Evolutionary conservation across 2,329 filamentous ascomycete species (phyloP).

Genomic region (Fusarium lateritium): DNA sequence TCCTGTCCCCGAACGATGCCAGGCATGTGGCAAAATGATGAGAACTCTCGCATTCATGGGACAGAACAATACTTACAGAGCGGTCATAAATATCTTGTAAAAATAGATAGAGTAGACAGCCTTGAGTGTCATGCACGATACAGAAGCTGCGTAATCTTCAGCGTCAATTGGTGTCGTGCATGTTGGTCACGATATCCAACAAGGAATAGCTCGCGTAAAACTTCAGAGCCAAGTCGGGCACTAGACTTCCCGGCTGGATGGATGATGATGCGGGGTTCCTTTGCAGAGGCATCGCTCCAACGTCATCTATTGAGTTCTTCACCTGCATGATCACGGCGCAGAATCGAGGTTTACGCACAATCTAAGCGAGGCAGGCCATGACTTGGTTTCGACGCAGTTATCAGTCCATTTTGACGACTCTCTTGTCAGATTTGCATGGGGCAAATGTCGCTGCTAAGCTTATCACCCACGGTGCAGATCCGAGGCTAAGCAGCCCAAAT

Average conservation of each 20-base stretch:
- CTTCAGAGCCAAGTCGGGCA: neutral
- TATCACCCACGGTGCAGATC: too few species aligned
- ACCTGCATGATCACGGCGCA: neutral
- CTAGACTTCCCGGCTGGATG: too few species aligned
- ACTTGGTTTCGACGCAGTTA: too few species aligned
- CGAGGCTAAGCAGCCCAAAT: too few species aligned
- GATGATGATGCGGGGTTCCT: slow-evolving; percentile 5
- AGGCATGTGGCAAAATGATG: too few species aligned
- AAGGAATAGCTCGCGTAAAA: slow-evolving; percentile 5
- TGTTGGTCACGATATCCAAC: slow-evolving; percentile 10
- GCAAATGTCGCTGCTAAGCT: neutral
- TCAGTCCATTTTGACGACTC: neutral
- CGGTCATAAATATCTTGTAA: too few species aligned
- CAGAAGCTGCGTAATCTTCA: neutral
- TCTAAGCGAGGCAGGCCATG: neutral
- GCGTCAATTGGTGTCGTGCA: slow-evolving; percentile 8
- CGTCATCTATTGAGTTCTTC: slow-evolving; percentile 1
- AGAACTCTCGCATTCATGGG: too few species aligned
- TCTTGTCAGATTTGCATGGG: neutral
- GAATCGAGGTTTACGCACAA: neutral
- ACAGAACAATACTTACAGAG: too few species aligned
- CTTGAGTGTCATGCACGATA: neutral
- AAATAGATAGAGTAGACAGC: too few species aligned
- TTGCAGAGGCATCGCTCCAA: neutral
- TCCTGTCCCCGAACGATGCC: too few species aligned